Base-by-base conservation (phyloP, 1,284 basidiomycete genomes). In the Baeospora myosura region DNA sequence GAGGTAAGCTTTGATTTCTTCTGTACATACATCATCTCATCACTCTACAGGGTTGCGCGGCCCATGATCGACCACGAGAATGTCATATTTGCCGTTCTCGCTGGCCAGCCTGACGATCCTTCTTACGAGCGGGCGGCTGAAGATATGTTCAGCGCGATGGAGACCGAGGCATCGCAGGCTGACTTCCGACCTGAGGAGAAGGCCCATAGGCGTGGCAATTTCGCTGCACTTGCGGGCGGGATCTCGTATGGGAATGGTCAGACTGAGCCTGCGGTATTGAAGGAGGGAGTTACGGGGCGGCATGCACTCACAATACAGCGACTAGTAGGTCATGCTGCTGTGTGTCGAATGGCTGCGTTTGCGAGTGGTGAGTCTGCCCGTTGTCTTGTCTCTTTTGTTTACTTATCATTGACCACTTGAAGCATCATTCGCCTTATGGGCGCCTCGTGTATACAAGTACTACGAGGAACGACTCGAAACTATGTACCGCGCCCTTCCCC, bases 31-130 rank as follows among this genome's bases (percentile, higher is more conserved):
- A n/a, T n/a, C n/a, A n/a, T 28, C 8, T 8, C 26, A 8, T 24
- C 22, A 5, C 23, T 43, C 30, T 11, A 4, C 24, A 43, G 41
- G 5, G 12, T 37, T 12, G 11, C 25, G n/a, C 22, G 16, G 10
- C 18, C 24, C 3, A 22, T 43, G 31, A 37, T 39, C n/a, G 42
- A 43, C 26, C 8, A 32, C 6, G 25, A 30, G 4, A 37, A 22
- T 22, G 11, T 14, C 2, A 31, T 43, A n/a, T 8, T 31, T 14
- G 36, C 28, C 2, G 35, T 38, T 21, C 37, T 43, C 8, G 36
- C 26, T 6, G 37, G 42, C 10, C 28, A 7, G 6, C 42, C 42
- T 17, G 21, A 37, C 5, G 10, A 35, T 10, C 32, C 32, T 16
- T 11, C 10, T 7, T 34, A 34, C 17, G 10, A 7, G 8, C 10